phyloP scores from a whole-genome alignment of 2,329 filamentous ascomycete species.

The Colletotrichum sp. region DNA sequence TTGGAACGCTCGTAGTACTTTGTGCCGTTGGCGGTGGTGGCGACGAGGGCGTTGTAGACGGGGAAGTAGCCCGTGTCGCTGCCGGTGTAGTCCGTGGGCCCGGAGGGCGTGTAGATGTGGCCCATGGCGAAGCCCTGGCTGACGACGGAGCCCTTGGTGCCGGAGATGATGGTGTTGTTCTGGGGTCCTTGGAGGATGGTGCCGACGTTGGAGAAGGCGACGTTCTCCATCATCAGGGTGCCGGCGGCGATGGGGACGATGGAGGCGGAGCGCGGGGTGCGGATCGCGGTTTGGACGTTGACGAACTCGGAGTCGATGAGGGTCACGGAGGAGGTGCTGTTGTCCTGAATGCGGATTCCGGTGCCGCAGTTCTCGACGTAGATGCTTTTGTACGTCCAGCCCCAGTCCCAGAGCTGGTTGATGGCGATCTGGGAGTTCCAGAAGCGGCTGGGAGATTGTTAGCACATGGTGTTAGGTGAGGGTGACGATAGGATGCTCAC shows the following conservation, averaged over 20 bases:
- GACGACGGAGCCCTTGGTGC: conserved; percentile 52
- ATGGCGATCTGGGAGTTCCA: conserved; percentile 69
- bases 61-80: conserved; percentile 43
- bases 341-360: conserved; percentile 69
- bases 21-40: conserved; percentile 33
- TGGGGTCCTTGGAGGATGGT: conserved; percentile 44
- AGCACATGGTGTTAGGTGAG: accelerated
- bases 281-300: conserved; percentile 71
- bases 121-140: conserved; percentile 61
- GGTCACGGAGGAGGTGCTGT: conserved; percentile 76
- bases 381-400: conserved; percentile 74
- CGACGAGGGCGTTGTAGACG: conserved; percentile 60
- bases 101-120: conserved; percentile 63
- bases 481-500: accelerated
- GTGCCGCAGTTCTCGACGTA: conserved; percentile 67
- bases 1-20: conserved; percentile 76
- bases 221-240: conserved; percentile 53
- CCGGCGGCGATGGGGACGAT: conserved; percentile 41
- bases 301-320: conserved; percentile 76
- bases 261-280: conserved; percentile 56
- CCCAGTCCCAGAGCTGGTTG: conserved; percentile 78
- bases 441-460: conserved; percentile 48
- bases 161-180: conserved; percentile 57
- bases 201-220: conserved; percentile 40
- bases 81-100: conserved; percentile 54